Percentiles rank a stretch among this genome's conserved stretches.
These are phyloP conservation scores for Kodamaea hsintzibuensis DNA, from an alignment of 805 yeast genomes.

Conservation along the genomic window DNA sequence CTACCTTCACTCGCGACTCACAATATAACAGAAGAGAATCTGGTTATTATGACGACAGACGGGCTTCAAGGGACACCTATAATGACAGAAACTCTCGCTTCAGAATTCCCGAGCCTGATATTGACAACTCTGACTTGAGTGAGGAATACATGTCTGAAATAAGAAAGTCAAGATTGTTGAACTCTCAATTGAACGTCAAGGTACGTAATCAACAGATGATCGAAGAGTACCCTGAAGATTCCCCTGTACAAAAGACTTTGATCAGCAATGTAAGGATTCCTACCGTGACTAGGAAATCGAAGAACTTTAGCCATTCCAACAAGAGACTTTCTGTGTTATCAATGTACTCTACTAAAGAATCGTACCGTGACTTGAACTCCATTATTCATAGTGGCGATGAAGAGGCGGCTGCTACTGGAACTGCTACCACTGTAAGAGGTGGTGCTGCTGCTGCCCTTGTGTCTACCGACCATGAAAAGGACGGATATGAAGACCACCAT, in stretches of 20 bases:
- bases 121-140: constrained; percentile 37
- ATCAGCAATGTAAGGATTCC: constrained; percentile 69
- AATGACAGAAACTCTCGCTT: constrained; percentile 18
- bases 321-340: constrained; percentile 74
- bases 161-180: constrained; percentile 43
- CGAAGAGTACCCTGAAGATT: constrained; percentile 8
- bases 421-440: constrained; percentile 1
- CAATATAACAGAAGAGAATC: constrained; percentile 27
- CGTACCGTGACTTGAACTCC: constrained; percentile 58
- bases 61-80: constrained; percentile 22
- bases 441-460: constrained; percentile 1
- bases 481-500: constrained; percentile 42
- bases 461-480: neutral
- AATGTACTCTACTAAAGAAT: constrained; percentile 65
- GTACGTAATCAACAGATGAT: neutral
- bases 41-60: constrained; percentile 28
- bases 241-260: constrained; percentile 44
- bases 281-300: constrained; percentile 67
- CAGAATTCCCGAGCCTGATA: constrained; percentile 39
- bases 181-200: constrained; percentile 38
- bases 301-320: constrained; percentile 58
- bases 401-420: constrained; percentile 5
- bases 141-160: constrained; percentile 48
- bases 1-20: neutral
- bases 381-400: constrained; percentile 27